A percentile compares a stretch with the other conserved stretches of the same genome.
Conservation (phyloP, 352 stramenopile species). For the Pythium phragmitis region DNA sequence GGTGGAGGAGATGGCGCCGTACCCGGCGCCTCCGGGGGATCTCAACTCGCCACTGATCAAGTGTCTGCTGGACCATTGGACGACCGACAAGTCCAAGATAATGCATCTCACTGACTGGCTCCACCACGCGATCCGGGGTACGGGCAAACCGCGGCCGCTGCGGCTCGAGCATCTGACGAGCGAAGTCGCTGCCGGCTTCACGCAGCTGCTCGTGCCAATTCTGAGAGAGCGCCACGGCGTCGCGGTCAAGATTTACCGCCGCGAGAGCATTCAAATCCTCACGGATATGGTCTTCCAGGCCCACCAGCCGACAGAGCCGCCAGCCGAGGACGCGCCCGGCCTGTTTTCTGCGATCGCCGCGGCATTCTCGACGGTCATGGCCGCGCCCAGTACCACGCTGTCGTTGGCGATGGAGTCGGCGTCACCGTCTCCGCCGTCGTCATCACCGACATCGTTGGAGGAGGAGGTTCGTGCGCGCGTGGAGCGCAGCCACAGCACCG, state of each 20-base stretch:
- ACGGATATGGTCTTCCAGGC: slow-evolving; percentile 37
- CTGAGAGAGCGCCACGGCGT: slow-evolving; percentile 35
- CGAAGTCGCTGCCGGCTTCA: slow-evolving; percentile 38
- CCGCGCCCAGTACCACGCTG: neutral
- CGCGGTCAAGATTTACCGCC: slow-evolving; percentile 33
- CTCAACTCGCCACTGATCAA: slow-evolving; percentile 40
- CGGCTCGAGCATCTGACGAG: slow-evolving; percentile 35
- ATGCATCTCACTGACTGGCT: slow-evolving; percentile 34
- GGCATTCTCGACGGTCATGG: slow-evolving; percentile 11
- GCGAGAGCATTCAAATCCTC: slow-evolving; percentile 32
- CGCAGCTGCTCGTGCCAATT: slow-evolving; percentile 37
- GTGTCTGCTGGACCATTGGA: slow-evolving; percentile 39
- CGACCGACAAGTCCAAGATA: slow-evolving; percentile 33
- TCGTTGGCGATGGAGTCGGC: neutral
- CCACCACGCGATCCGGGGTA: slow-evolving; percentile 32
- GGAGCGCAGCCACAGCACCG: slow-evolving; percentile 15
- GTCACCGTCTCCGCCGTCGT: no score
- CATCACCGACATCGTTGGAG: neutral
- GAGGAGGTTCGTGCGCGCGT: neutral
- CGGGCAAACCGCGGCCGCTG: slow-evolving; percentile 23
- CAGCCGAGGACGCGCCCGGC: slow-evolving; percentile 2
- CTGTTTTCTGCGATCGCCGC: slow-evolving; percentile 22
- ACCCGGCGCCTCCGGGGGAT: slow-evolving; percentile 36
- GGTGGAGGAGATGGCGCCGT: slow-evolving; percentile 31
- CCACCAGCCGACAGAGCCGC: slow-evolving; percentile 17